phyloP scores from a whole-genome alignment of 1,284 basidiomycete species.

The Wallemia ichthyophaga region DNA sequence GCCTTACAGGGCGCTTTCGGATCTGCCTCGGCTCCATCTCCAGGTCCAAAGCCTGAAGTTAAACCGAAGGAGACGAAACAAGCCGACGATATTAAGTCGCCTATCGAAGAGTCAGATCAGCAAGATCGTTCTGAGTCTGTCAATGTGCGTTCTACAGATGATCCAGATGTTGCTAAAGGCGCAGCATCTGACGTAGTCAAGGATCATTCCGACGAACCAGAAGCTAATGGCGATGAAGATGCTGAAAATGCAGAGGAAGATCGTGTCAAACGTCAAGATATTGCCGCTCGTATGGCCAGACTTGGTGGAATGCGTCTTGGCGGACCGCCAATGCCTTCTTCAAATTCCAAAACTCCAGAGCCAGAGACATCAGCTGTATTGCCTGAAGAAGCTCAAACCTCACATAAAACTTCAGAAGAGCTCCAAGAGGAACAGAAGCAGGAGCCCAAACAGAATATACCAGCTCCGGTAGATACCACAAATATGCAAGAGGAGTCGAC shows the following conservation, averaged over 20 bases:
- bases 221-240: not conserved
- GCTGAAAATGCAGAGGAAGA: not conserved
- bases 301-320: not conserved
- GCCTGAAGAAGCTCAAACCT: not conserved
- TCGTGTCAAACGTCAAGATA: not conserved
- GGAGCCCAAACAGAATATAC: not conserved
- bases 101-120: not conserved
- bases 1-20: constrained; percentile 1
- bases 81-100: not conserved
- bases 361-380: not conserved
- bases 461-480: not conserved
- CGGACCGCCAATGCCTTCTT: not conserved
- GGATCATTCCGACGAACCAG: too few relatives aligned
- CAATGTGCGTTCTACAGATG: not conserved
- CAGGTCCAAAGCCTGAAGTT: not conserved
- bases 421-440: not conserved
- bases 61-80: not conserved
- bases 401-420: not conserved
- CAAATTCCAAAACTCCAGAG: not conserved
- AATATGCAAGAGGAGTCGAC: not conserved
- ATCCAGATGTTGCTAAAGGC: not conserved
- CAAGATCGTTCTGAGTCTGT: not conserved
- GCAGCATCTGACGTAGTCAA: too few relatives aligned
- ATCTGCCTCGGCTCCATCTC: not conserved
- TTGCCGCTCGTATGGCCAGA: not conserved